phyloP scores from a whole-genome alignment of 2,329 filamentous ascomycete species.

The Diaporthe vaccinii region DNA sequence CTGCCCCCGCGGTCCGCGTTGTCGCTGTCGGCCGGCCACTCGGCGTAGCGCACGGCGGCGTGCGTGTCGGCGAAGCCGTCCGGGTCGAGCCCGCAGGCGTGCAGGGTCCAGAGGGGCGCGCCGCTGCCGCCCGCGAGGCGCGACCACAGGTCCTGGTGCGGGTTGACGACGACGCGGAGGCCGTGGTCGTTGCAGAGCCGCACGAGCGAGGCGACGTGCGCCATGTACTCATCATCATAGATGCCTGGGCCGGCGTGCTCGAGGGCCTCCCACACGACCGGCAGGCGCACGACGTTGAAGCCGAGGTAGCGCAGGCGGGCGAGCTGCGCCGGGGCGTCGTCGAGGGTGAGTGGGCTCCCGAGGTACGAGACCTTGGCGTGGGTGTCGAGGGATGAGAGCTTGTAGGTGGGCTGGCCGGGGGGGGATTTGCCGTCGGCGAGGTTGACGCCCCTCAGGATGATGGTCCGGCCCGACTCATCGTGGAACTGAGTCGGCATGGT shows the following conservation, averaged over 20 bases:
- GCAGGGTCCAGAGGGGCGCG: conserved; percentile 46
- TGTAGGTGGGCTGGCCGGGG: conserved; percentile 41
- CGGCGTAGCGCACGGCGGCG: conserved; percentile 44
- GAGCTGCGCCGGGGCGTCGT: conserved; percentile 42
- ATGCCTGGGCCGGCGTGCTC: conserved; percentile 45
- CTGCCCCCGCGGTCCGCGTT: not conserved
- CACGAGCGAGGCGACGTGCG: conserved; percentile 41
- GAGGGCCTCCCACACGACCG: conserved; percentile 45
- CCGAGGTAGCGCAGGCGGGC: conserved; percentile 42
- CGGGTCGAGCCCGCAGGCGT: conserved; percentile 45
- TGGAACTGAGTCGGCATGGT: conserved; percentile 31
- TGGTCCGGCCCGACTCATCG: conserved; percentile 38
- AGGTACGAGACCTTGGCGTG: conserved; percentile 31
- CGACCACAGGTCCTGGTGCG: conserved; percentile 47
- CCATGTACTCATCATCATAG: conserved; percentile 46
- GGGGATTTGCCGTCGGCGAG: conserved; percentile 45
- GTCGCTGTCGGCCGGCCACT: conserved; percentile 44
- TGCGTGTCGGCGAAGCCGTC: conserved; percentile 44
- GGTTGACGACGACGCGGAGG: conserved; percentile 45
- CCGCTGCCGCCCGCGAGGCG: conserved; percentile 45
- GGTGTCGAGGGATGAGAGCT: conserved; percentile 40
- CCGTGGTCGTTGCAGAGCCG: conserved; percentile 42
- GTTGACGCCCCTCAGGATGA: conserved; percentile 46
- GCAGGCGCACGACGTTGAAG: conserved; percentile 44
- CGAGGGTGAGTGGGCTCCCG: conserved; percentile 32